Base-by-base conservation (phyloP, 148 eudicot species). In the Spergularia bocconei region DNA sequence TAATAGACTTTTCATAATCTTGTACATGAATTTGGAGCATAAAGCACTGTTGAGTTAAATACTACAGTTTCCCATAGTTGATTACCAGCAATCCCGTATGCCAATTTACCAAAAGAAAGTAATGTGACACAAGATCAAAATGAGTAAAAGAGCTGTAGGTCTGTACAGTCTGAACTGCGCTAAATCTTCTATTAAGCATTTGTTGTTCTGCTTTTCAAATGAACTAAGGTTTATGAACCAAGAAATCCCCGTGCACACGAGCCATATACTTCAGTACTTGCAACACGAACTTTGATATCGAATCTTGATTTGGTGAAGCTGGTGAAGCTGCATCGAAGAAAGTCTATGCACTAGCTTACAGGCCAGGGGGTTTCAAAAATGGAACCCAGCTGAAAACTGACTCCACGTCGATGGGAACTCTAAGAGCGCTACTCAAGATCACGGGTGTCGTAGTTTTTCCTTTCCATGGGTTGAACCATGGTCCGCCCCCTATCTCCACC, bases 401-500 rank as follows among this genome's bases (percentile, higher is more conserved):
- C 47, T 93, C 98, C 36, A 91, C 82, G 71, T 93, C 92, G 52
- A 93, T 78, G 4, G 97, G 92, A 77, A 89, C 72, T 33, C 79
- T 82, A 60, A 93, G 83, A 69, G 93, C 91, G 3, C 82, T 81
- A 36, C 70, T 87, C 50, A 91, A 11, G 61, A 91, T 77, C 75
- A 88, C 92, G 0, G 98, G 97, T 4, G 90, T 75, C 15, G 56
- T 17, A 11, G 97, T 85, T 79, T 71, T 79, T 79, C 91, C 97
- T 80, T 78, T 88, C 98, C 98, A 93, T 56, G 84, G 50, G 78
- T 65, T 76, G 80, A 84, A 89, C 98, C 98, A 93, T 33, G 98
- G 98, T 51, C 98, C 98, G 36, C 98, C 98, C 13, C 98, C 98
- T 25, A 91, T 85, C 85, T 93, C 97, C 20, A 89, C 80, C 0